Evolutionary conservation across 257 asterid genomes (phyloP), one percentile per base, ranked within the genome.

Genomic region (Paulownia fortunei): DNA sequence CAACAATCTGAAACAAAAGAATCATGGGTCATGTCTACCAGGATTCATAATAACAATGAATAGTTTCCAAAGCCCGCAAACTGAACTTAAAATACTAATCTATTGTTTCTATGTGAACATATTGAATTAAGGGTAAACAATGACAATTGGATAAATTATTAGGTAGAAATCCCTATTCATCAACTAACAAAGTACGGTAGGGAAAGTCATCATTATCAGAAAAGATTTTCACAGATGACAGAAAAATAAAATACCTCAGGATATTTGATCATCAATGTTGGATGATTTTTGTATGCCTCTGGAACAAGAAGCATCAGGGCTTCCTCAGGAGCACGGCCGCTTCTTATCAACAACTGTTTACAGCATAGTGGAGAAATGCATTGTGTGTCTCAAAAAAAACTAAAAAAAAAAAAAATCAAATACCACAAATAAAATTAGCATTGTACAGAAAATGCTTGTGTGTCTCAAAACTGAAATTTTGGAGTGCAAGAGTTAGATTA

Each of bases 291-390:
- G 90, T 96, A 93, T 41, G 97, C 99, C 92, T 96, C 98, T 21
- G 99, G 99, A 74, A 96, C 98, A 49, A 96, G 97, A 82, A 96
- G 91, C 99, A 96, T 93, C 82, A 96, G 83, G 68, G 99, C 91
- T 87, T 93, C 99, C 89, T 92, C 98, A 0, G 99, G 97, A 83
- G 84, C 34, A 26, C 99, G 99, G 11, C 98, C 99, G 61, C 97
- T 90, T 89, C 99, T 96, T 74, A 96, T 93, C 83, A 96, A 80
- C 85, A 96, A 79, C 98, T 96, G 84, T 72, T 72, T 52, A 63
- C 15, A 76, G 36, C n/a, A 54, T 8, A 78, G 47, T 77, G 77
- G 44, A 85, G 39, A 79, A 83, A 80, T n/a, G n/a, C 67, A 70
- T 73, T 36, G n/a, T n/a, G n/a, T n/a, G n/a, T n/a, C n/a, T n/a